Percentiles rank a stretch among this genome's conserved stretches.
Evolutionary conservation across 495 filamentous ascomycete species (phyloP).

Genomic region (Neurospora pannonica): DNA sequence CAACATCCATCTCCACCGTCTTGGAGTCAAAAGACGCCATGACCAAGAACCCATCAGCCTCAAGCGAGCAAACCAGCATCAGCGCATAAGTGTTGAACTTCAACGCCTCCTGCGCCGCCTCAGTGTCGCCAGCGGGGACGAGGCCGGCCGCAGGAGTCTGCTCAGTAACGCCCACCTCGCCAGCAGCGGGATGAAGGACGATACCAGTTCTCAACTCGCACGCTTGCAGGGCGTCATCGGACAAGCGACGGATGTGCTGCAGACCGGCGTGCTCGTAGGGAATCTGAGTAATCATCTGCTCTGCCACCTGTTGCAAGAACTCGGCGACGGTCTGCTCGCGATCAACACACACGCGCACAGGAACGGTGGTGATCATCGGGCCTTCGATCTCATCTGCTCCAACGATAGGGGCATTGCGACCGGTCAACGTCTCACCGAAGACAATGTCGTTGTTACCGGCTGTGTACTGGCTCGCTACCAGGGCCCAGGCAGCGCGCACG

Average conservation of each 20-base stretch:
- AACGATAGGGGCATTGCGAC: constrained; percentile 41
- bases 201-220: constrained; percentile 47
- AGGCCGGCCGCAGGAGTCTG: constrained; percentile 41
- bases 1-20: constrained; percentile 21
- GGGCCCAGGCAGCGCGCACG: constrained; percentile 54
- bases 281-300: constrained; percentile 41
- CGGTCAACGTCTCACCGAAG: constrained; percentile 48
- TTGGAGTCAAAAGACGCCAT: constrained; percentile 55
- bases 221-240: constrained; percentile 50
- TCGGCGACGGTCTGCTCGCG: constrained; percentile 17
- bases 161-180: constrained; percentile 17
- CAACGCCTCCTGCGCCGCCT: constrained; percentile 52
- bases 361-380: constrained; percentile 57
- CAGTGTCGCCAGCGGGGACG: constrained; percentile 35
- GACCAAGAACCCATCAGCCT: constrained; percentile 45
- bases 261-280: constrained; percentile 60
- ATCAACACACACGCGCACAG: constrained; percentile 42
- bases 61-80: constrained; percentile 53
- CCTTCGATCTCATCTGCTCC: constrained; percentile 46
- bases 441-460: constrained; percentile 43
- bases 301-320: constrained; percentile 44
- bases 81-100: constrained; percentile 61
- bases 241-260: constrained; percentile 56
- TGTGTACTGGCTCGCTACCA: constrained; percentile 43
- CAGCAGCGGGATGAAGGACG: constrained; percentile 36